Evolutionary conservation across 2,329 filamentous ascomycete genomes (phyloP).

Genomic region (Pezicula radicicola): DNA sequence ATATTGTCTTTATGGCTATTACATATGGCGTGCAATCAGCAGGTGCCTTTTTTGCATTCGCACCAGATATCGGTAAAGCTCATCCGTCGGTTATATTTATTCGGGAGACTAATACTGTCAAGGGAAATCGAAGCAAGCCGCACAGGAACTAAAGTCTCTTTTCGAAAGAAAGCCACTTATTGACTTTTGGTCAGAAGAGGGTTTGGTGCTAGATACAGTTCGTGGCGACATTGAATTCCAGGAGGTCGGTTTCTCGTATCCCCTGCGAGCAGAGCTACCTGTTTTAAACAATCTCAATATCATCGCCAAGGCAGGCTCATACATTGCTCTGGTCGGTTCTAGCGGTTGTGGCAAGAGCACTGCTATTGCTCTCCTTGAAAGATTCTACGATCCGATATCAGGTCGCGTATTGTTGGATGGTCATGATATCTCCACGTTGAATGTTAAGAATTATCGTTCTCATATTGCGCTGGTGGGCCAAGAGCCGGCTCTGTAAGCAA

Average conservation of each 20-base stretch:
- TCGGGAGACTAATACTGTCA: background rate
- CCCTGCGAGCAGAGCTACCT: constrained; percentile 46
- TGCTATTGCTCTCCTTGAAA: constrained; percentile 73
- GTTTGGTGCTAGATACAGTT: background rate
- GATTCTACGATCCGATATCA: constrained; percentile 77
- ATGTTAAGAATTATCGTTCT: constrained; percentile 58
- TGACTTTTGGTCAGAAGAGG: constrained; percentile 44
- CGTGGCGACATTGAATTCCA: constrained; percentile 35
- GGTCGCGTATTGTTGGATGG: constrained; percentile 7
- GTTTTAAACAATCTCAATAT: constrained; percentile 58
- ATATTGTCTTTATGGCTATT: constrained; percentile 46
- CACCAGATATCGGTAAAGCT: background rate
- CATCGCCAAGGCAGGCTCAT: constrained; percentile 47
- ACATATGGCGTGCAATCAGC: constrained; percentile 22
- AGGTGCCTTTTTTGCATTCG: background rate
- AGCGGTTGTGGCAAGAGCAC: constrained; percentile 61
- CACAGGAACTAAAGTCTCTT: constrained; percentile 35
- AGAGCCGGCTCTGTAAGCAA: constrained; percentile 62
- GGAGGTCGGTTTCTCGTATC: constrained; percentile 62
- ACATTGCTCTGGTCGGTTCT: constrained; percentile 48
- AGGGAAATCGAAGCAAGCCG: constrained; percentile 37
- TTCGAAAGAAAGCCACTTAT: constrained; percentile 41
- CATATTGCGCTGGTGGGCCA: constrained; percentile 68
- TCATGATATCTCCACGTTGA: constrained; percentile 50
- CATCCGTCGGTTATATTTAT: background rate